Evolutionary conservation across 2,329 filamentous ascomycete species (phyloP), one percentile per base, ranked within the genome.

Genomic region (Fusarium tanahbumbuense): DNA sequence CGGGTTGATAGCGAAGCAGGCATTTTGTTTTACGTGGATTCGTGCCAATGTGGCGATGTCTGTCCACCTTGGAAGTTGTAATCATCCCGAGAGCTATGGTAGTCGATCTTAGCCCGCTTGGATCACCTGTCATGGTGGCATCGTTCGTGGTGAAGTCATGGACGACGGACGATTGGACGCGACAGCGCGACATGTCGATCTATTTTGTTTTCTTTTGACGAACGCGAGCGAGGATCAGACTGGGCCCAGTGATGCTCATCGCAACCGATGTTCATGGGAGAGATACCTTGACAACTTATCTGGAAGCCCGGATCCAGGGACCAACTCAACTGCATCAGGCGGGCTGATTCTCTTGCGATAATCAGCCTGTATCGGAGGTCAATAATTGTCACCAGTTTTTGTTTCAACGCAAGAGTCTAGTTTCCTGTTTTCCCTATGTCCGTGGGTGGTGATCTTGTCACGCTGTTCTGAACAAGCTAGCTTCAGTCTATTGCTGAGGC

Each of bases 21-120:
- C 45, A 57, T 71, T 58, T 56, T 28, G 13, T 40, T 41, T 64
- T 64, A 62, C 62, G 58, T 66, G 60, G 60, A 62, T 64, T 63
- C 55, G 58, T 60, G 63, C 56, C 58, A 70, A 75, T 71, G 73
- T 75, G 73, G 73, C 73, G 60, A 75, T 59, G 15, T 63, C 55
- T 61, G 49, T 53, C 60, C 68, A 56, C 62, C 45, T 70, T 45
- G 47, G 64, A 60, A 45, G 22, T 18, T 32, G 47, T 16, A 25
- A 25, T 20, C 48, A 66, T 60, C 62, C 62, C 28, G 22, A 73
- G 50, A 71, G 60, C 56, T 68, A 60, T 57, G 58, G 42, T 48
- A 59, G 72, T 63, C 69, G 73, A 75, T 75, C 73, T 56, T 68
- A 62, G 50, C 72, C 70, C 22, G 42, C 64, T 69, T 64, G n/a